These are phyloP conservation scores for Spirogloea muscicola DNA, from an alignment of 139 green algal species.

Conservation along the genomic window DNA sequence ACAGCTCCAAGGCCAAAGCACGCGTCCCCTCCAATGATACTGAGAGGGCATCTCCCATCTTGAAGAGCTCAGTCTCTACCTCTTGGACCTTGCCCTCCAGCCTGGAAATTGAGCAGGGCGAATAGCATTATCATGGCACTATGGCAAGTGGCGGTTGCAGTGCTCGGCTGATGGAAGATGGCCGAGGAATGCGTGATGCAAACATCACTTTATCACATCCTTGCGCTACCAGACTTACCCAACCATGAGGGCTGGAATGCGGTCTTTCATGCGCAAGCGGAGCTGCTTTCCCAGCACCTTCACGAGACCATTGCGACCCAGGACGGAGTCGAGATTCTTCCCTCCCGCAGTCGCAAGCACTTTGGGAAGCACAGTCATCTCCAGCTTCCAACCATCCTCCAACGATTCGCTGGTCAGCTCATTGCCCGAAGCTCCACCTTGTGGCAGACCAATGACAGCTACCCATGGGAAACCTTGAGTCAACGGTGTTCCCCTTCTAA, in stretches of 20 bases:
- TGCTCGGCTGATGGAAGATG: too few relatives aligned
- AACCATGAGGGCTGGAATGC: conserved; percentile 17
- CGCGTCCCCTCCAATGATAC: conserved; percentile 58
- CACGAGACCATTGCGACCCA: conserved; percentile 13
- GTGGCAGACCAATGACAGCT: conserved; percentile 14
- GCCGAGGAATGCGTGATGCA: too few relatives aligned
- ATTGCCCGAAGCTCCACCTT: neutral
- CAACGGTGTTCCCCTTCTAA: neutral
- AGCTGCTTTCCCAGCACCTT: neutral
- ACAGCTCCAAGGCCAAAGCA: conserved; percentile 73
- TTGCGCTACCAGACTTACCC: conserved; percentile 1
- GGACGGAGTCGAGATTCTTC: conserved; percentile 2
- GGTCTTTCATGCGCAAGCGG: conserved; percentile 20
- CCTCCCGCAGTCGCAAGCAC: conserved; percentile 2
- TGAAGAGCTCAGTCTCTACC: conserved; percentile 72
- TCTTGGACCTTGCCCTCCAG: conserved; percentile 11
- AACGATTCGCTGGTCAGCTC: neutral
- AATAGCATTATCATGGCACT: too few relatives aligned
- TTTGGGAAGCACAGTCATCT: conserved; percentile 1
- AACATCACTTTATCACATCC: too few relatives aligned
- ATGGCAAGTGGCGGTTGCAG: too few relatives aligned
- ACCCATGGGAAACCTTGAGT: conserved; percentile 30
- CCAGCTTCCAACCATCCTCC: conserved; percentile 1
- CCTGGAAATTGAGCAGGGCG: neutral
- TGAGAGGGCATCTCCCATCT: conserved; percentile 65